Evolutionary conservation across 2,329 filamentous ascomycete genomes (phyloP), one percentile per base, ranked within the genome.

Genomic region (Trichoderma polysporum): DNA sequence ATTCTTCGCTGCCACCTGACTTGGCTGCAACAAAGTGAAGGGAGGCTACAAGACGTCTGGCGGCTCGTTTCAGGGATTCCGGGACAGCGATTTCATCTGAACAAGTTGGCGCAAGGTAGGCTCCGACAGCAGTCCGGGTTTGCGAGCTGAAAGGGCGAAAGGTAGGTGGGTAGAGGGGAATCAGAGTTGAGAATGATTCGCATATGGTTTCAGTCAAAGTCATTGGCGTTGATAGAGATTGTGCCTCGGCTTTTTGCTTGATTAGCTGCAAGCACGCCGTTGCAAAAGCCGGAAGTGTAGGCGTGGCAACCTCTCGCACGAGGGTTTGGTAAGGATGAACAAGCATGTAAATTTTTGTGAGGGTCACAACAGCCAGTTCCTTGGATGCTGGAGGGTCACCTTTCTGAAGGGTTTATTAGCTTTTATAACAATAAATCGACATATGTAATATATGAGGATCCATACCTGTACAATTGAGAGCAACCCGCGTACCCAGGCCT

Each of bases 251-350:
- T 0, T 80, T 76, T 0, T 79, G 76, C 70, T 88, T 83, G 74
- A 86, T 79, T 52, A 94, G 82, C 72, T 90, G 88, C 52, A 97
- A 78, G 72, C 91, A 93, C 3, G 90, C 84, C 0, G 87, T 88
- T 53, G 94, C 85, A 73, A 94, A 97, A 1, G 85, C 81, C 1
- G 92, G 88, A 22, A 97, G 81, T 3, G 88, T 91, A 2, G 93
- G 93, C 0, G 93, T 97, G 1, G 91, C 94, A 68, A 97, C 92
- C 76, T 97, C 94, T 72, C 94, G 86, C 52, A 94, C 84, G 62
- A 97, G 83, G 9, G 92, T 95, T 68, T 91, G 92, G 74, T 93
- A 93, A 41, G 90, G 88, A 74, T 93, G 91, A 47, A 94, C 90
- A 39, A 95, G 85, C 71, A 88, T 85, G 79, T 95, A 97, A 71